These are phyloP conservation scores for Lentinula aciculospora DNA, from an alignment of 768 basidiomycete genomes.

Conservation along the genomic window DNA sequence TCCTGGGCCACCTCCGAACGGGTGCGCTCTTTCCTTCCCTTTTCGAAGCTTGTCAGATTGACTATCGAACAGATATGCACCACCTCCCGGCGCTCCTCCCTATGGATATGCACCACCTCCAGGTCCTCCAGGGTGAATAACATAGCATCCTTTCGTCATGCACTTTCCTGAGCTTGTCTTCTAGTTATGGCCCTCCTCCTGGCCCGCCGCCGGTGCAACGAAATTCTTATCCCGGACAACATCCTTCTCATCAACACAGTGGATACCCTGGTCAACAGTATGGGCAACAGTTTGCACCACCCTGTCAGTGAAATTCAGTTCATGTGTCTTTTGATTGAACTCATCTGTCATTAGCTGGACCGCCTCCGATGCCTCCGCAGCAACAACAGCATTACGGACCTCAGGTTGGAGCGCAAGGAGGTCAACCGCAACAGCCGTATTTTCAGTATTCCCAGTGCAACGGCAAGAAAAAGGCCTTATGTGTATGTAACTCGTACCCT, in stretches of 20 bases:
- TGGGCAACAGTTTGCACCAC: constrained; percentile 20
- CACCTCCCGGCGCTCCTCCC: constrained; percentile 20
- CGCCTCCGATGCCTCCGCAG: constrained; percentile 49
- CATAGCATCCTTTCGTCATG: background rate
- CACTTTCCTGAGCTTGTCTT: constrained; percentile 2
- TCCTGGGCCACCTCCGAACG: constrained; percentile 5
- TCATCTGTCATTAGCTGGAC: constrained; percentile 17
- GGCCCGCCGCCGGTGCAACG: constrained; percentile 23
- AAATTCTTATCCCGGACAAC: constrained; percentile 36
- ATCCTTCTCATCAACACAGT: constrained; percentile 30
- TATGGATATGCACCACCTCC: constrained; percentile 16
- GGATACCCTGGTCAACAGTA: constrained; percentile 24
- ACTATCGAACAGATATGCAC: constrained; percentile 14
- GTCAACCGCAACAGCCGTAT: constrained; percentile 48
- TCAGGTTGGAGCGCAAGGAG: constrained; percentile 40
- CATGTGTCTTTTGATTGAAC: constrained; percentile 4
- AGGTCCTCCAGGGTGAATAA: constrained; percentile 3
- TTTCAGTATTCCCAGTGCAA: constrained; percentile 90
- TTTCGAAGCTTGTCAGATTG: background rate
- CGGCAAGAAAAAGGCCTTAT: constrained; percentile 83
- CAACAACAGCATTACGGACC: constrained; percentile 61
- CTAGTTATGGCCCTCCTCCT: constrained; percentile 16
- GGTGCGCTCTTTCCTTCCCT: background rate
- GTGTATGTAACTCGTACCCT: constrained; percentile 40
- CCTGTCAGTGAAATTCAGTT: constrained; percentile 12